Evolutionary conservation across 495 filamentous ascomycete genomes (phyloP).

Genomic region (Aspergillus leporis): DNA sequence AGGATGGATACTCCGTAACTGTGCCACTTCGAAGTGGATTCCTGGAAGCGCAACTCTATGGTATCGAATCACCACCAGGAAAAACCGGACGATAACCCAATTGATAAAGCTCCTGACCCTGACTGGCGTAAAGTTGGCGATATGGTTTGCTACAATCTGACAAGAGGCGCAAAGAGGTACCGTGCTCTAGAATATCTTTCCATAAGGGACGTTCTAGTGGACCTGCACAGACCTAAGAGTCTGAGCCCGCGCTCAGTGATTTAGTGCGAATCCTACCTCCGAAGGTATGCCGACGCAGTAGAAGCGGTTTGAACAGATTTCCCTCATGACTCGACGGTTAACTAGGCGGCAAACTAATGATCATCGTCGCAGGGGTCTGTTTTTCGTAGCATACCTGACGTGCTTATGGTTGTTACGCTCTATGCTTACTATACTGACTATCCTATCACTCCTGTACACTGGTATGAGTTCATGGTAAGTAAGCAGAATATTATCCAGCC

Average conservation of each 20-base stretch:
- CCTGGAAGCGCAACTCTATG: neutral
- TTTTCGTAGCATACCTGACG: neutral
- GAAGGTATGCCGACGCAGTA: slow-evolving; percentile 3
- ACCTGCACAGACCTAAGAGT: neutral
- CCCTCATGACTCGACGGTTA: neutral
- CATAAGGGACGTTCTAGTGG: neutral
- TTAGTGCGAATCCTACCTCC: slow-evolving; percentile 1
- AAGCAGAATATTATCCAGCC: too few species aligned
- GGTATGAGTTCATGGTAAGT: too few species aligned
- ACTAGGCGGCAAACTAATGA: neutral
- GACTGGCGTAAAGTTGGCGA: neutral
- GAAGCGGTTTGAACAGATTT: neutral
- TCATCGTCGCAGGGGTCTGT: slow-evolving; percentile 1
- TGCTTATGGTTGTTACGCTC: neutral
- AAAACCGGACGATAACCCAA: neutral
- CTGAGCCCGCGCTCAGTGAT: neutral
- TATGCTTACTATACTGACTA: too few species aligned
- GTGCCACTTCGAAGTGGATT: slow-evolving; percentile 1
- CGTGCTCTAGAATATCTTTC: neutral
- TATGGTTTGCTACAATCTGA: neutral
- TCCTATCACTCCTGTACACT: too few species aligned
- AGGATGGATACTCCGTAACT: slow-evolving; percentile 1
- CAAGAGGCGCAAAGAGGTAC: neutral
- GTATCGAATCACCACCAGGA: neutral
- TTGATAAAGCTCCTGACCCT: neutral